A percentile compares a stretch with the other conserved stretches of the same genome.
These are phyloP conservation scores for Castanea crenata DNA, from an alignment of 306 rosid species.

Conservation along the genomic window DNA sequence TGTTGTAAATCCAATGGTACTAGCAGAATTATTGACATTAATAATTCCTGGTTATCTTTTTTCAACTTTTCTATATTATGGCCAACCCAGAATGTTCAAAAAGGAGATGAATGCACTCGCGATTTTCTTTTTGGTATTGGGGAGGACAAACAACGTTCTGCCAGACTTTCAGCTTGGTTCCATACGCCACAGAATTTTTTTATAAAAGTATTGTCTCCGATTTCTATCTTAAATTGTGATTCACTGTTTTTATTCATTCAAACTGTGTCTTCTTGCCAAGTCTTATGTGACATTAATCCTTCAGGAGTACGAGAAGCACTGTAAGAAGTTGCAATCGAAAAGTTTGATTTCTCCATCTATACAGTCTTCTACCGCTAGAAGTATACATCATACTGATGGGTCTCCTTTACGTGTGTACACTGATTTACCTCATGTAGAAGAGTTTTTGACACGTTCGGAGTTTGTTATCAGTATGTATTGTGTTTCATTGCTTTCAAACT, in stretches of 20 bases:
- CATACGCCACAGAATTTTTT: conserved; percentile 80
- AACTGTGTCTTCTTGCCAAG: conserved; percentile 1
- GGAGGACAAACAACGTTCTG: conserved; percentile 91
- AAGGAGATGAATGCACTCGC: conserved; percentile 82
- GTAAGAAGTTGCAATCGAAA: conserved; percentile 40
- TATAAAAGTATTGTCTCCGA: conserved; percentile 51
- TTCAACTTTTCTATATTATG: conserved; percentile 79
- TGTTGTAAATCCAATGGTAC: not conserved
- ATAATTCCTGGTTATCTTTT: conserved; percentile 19
- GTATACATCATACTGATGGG: conserved; percentile 32
- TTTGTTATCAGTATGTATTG: conserved; percentile 69
- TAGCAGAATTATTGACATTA: not conserved
- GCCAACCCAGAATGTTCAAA: conserved; percentile 63
- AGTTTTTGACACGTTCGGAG: conserved; percentile 65
- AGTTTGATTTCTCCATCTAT: conserved; percentile 18
- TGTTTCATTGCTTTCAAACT: conserved; percentile 7
- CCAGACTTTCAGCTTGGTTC: conserved; percentile 94
- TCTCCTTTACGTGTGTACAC: conserved; percentile 63
- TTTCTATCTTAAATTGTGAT: conserved; percentile 20
- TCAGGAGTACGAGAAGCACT: conserved; percentile 72
- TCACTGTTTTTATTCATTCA: conserved; percentile 12
- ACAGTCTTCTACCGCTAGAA: conserved; percentile 33
- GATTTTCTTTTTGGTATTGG: conserved; percentile 87
- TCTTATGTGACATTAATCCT: conserved; percentile 25
- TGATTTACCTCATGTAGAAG: conserved; percentile 86